Percentiles rank a stretch among this genome's conserved stretches.
phyloP scores from a whole-genome alignment of 495 filamentous ascomycete species.

The Bryoglossum gracile region DNA sequence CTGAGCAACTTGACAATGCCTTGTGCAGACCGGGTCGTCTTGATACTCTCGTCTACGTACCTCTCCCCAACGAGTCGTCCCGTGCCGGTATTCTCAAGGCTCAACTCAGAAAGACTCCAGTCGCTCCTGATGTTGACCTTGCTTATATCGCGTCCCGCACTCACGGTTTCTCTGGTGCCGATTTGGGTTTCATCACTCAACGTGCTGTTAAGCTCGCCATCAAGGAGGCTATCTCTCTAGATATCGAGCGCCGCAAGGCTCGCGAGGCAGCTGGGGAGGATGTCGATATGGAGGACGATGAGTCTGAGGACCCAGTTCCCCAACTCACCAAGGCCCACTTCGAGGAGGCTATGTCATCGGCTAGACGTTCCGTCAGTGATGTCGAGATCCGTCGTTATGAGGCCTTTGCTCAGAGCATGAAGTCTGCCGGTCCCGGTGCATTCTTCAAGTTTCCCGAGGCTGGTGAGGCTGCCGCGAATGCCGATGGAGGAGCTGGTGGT shows the following conservation, averaged over 20 bases:
- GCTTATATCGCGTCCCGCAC: slow-evolving; percentile 92
- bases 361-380: slow-evolving; percentile 87
- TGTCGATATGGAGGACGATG: slow-evolving; percentile 72
- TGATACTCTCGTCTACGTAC: slow-evolving; percentile 96
- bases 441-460: slow-evolving; percentile 94
- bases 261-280: slow-evolving; percentile 80
- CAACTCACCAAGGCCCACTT: slow-evolving; percentile 94
- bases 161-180: slow-evolving; percentile 98
- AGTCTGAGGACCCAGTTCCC: slow-evolving; percentile 89
- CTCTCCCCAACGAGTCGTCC: slow-evolving; percentile 82
- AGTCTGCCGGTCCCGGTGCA: slow-evolving; percentile 87
- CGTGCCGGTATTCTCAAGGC: slow-evolving; percentile 87
- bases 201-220: slow-evolving; percentile 98
- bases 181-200: slow-evolving; percentile 98
- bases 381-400: slow-evolving; percentile 97
- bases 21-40: slow-evolving; percentile 97
- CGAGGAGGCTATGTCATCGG: slow-evolving; percentile 94
- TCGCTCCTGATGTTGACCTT: slow-evolving; percentile 79
- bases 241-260: slow-evolving; percentile 82
- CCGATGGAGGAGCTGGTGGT: slow-evolving; percentile 39
- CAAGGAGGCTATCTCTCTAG: slow-evolving; percentile 86
- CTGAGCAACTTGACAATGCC: slow-evolving; percentile 95
- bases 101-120: slow-evolving; percentile 96
- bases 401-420: slow-evolving; percentile 97
- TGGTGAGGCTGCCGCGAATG: slow-evolving; percentile 46